Percentiles rank a stretch among this genome's conserved stretches.
Evolutionary conservation across 495 filamentous ascomycete species (phyloP).

Genomic region (Aspergillus cavernicola): DNA sequence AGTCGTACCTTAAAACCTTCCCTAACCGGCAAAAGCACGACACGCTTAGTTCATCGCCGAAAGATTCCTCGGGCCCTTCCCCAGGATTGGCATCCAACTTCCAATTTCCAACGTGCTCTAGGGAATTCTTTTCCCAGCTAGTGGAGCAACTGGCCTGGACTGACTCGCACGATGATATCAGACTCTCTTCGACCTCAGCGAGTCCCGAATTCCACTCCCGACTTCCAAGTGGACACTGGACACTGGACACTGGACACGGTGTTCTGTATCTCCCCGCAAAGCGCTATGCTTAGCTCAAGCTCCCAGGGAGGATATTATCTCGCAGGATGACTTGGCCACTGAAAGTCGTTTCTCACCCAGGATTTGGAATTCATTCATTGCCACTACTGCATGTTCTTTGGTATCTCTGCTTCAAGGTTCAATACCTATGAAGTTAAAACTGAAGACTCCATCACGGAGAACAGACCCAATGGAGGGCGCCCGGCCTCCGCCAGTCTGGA

Average conservation of each 20-base stretch:
- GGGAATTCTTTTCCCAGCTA: background rate
- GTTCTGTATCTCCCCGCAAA: conserved; percentile 19
- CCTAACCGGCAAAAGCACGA: conserved; percentile 3
- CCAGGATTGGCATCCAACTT: conserved; percentile 1
- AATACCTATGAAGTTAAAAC: too few species aligned
- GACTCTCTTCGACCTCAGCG: too few species aligned
- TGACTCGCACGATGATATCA: background rate
- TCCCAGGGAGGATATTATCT: too few species aligned
- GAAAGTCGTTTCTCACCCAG: background rate
- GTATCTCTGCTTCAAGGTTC: too few species aligned
- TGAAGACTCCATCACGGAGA: background rate
- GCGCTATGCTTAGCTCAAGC: conserved; percentile 13
- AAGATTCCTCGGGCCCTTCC: background rate
- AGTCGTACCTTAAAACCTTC: background rate
- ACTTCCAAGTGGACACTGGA: too few species aligned
- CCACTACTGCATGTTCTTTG: too few species aligned
- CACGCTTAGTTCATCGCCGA: background rate
- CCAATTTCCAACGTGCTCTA: too few species aligned
- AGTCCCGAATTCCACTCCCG: too few species aligned
- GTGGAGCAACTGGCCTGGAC: background rate
- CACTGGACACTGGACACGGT: conserved; percentile 12
- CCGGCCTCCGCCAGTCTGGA: background rate
- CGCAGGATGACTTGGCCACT: background rate
- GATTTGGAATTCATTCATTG: conserved; percentile 3
- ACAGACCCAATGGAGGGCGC: conserved; percentile 1